Evolutionary conservation across 805 yeast genomes (phyloP), one percentile per base, ranked within the genome.

Genomic region (Ogataea ganodermae): DNA sequence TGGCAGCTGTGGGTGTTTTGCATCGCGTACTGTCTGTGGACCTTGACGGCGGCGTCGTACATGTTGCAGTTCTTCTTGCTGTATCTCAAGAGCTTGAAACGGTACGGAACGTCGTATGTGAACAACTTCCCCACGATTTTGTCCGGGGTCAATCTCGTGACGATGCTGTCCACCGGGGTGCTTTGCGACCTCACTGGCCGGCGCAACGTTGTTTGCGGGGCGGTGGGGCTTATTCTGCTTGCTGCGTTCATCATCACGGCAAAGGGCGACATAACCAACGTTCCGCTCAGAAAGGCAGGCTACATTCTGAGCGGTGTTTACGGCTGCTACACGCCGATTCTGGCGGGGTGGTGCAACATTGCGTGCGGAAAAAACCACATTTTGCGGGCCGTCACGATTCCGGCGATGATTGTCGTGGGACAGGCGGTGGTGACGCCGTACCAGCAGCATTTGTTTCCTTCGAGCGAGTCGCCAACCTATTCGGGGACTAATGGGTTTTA

Each of bases 331-430:
- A 86, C 81, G 51, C 77, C 86, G 0, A 71, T 76, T 0, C 77
- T 78, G 60, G 78, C 82, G 43, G 78, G 85, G 0, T 81, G 86
- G 86, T 84, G 84, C 2, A 81, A 81, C 54, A 68, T 78, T 39
- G 78, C 79, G 1, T 78, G 83, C 51, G 56, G 57, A 12, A 55
- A 54, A 13, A 53, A 57, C 42, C 63, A 59, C 18, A 50, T 52
- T 24, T 44, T 62, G 28, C 50, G 66, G 42, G 65, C 66, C 4
- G 51, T 59, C 18, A 55, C 64, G 3, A 47, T 60, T 17, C 57
- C 66, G 3, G 50, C 58, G 16, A 59, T 59, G 64, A 52, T 59
- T 41, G 61, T 58, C 14, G 49, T 62, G 16, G 59, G 61, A 8
- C 52, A 44, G 35, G 51, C 55, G 28, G 61, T 65, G 23, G 56